phyloP scores from a whole-genome alignment of 164 flowering plant species.

The Liquidambar formosana region DNA sequence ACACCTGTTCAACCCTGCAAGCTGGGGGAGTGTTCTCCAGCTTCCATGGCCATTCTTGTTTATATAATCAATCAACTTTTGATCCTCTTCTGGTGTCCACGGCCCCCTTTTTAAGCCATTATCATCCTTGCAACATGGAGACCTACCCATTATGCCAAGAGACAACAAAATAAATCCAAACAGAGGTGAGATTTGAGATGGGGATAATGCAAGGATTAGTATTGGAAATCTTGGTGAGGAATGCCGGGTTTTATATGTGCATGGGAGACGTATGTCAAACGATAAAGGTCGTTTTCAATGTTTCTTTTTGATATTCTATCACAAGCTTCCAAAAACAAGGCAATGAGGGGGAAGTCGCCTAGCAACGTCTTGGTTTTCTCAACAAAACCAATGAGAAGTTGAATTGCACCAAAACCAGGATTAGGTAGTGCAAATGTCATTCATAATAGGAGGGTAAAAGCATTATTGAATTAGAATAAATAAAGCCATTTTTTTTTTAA shows the following conservation, averaged over 20 bases:
- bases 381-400: neutral
- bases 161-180: neutral
- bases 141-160: conserved; percentile 42
- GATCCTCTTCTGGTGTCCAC: conserved; percentile 62
- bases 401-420: conserved; percentile 5
- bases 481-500: no score
- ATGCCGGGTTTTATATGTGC: conserved; percentile 9
- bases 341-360: neutral
- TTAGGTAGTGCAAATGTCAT: conserved; percentile 22
- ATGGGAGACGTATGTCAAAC: conserved; percentile 1
- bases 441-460: neutral
- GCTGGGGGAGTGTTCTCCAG: conserved; percentile 61
- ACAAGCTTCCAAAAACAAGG: neutral
- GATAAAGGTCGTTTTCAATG: neutral
- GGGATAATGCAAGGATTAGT: no score
- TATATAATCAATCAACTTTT: conserved; percentile 45
- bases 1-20: conserved; percentile 66
- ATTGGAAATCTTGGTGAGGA: neutral
- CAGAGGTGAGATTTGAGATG: no score
- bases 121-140: conserved; percentile 40
- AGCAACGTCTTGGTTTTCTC: neutral
- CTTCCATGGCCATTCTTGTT: conserved; percentile 50
- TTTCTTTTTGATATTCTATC: neutral
- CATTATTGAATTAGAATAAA: no score
- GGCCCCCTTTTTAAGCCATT: conserved; percentile 58